Percentiles rank a stretch among this genome's conserved stretches.
Conservation (phyloP, 768 basidiomycete genomes). For the Tephrocybe sp. region DNA sequence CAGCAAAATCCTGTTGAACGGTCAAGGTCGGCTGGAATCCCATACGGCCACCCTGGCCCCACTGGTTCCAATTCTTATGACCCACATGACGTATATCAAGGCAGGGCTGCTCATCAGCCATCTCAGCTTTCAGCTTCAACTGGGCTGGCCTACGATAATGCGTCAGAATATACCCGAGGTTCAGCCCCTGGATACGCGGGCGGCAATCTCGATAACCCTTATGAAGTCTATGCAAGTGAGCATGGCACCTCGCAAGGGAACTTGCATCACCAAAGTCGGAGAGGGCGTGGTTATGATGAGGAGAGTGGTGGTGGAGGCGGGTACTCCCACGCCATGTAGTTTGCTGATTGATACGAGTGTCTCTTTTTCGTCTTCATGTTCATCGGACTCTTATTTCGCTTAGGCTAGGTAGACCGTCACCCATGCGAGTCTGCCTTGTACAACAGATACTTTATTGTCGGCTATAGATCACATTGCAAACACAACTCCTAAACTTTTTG, state of each 20-base stretch:
- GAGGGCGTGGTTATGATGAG: slow-evolving; percentile 32
- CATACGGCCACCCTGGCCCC: slow-evolving; percentile 17
- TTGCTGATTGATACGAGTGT: slow-evolving; percentile 17
- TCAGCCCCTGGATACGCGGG: slow-evolving; percentile 7
- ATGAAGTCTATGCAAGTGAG: slow-evolving; percentile 20
- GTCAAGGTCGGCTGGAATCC: slow-evolving; percentile 20
- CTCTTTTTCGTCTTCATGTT: slow-evolving; percentile 10
- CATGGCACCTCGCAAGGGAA: slow-evolving; percentile 15
- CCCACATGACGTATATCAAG: slow-evolving; percentile 57
- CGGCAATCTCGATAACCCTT: slow-evolving; percentile 15
- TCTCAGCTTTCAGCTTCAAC: slow-evolving; percentile 20
- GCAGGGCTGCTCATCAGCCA: slow-evolving; percentile 37
- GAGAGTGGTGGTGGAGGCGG: slow-evolving; percentile 27
- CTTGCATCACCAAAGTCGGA: slow-evolving; percentile 18
- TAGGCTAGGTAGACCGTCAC: background rate
- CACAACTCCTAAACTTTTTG: background rate
- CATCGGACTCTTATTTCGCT: slow-evolving; percentile 2
- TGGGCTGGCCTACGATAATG: slow-evolving; percentile 31
- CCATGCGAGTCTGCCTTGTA: slow-evolving; percentile 15
- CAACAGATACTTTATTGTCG: slow-evolving; percentile 17
- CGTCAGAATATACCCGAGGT: slow-evolving; percentile 14
- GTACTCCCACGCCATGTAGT: slow-evolving; percentile 29
- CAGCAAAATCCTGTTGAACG: slow-evolving; percentile 39
- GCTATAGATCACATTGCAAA: slow-evolving; percentile 8
- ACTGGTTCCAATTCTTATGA: slow-evolving; percentile 37